A percentile compares a stretch with the other conserved stretches of the same genome.
phyloP scores from a whole-genome alignment of 2,329 filamentous ascomycete genomes.

The Curvularia sp. region DNA sequence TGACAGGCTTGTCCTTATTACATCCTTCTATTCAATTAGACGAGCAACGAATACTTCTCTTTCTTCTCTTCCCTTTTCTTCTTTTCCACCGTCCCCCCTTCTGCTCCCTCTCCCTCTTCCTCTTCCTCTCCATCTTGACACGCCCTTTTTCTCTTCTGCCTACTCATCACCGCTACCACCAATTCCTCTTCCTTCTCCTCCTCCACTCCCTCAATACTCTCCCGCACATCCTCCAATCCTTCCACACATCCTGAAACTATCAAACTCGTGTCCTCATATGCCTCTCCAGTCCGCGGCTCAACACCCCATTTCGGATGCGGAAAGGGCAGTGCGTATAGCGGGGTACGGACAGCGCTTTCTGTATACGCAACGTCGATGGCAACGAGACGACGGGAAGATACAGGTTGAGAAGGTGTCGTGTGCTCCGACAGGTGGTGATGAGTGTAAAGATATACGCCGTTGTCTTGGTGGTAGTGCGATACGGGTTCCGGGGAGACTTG shows the following conservation, averaged over 20 bases:
- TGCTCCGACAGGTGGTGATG: background rate
- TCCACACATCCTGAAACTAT: constrained; percentile 23
- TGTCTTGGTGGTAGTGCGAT: background rate
- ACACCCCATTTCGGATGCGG: constrained; percentile 27
- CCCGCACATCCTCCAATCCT: constrained; percentile 11
- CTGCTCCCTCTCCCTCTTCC: background rate
- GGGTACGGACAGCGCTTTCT: constrained; percentile 24
- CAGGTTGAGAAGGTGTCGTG: background rate
- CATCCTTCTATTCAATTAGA: background rate
- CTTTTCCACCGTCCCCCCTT: background rate
- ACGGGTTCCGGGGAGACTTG: background rate
- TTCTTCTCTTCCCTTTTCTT: background rate
- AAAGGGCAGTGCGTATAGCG: constrained; percentile 14
- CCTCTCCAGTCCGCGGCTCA: constrained; percentile 4
- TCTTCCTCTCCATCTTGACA: background rate
- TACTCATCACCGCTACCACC: background rate
- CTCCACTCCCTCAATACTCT: constrained; percentile 16
- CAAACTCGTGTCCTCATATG: constrained; percentile 16
- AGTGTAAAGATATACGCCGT: background rate
- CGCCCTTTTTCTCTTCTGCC: background rate
- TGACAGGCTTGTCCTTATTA: background rate
- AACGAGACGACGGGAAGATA: background rate
- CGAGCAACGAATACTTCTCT: background rate
- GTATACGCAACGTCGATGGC: constrained; percentile 17
- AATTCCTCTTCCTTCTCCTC: constrained; percentile 4